Evolutionary conservation across 2,329 filamentous ascomycete genomes (phyloP), one percentile per base, ranked within the genome.

Genomic region (Neonectria ditissima): DNA sequence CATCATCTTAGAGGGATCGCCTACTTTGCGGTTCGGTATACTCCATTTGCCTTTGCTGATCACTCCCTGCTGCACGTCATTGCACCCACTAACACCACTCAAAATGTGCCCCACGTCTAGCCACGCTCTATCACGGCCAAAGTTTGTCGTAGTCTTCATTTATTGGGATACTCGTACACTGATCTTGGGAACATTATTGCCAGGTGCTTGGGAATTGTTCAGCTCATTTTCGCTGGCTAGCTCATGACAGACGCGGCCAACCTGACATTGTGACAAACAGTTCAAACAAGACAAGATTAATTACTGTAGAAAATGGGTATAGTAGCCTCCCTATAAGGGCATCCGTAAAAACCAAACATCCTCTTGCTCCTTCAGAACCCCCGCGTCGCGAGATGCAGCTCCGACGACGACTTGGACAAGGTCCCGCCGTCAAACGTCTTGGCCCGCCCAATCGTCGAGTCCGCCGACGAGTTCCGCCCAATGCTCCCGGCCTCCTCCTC

Each of bases 341-440:
- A 30, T 30, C 24, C 13, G 14, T 7, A 37, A 37, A 37, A 37
- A 14, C 7, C 5, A 44, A 59, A 24, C 22, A 18, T 11, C 20
- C 5, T 18, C 16, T 34, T 9, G 16, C 6, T 37, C 34, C 5
- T 26, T 44, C 59, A 74, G 56, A 66, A 73, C 2, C 71, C 71
- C 4, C 67, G 62, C 11, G 71, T 55, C 16, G 72, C 67, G 3
- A 74, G 47, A 56, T 74, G 69, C 2, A 74, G 37, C 55, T 74
- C 71, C 2, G 72, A 74, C 2, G 72, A 74, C 11, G 71, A 70
- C 63, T 73, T 74, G 18, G 71, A 73, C 43, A 71, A 16, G 9
- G 44, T 61, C 20, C 62, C 70, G 4, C 34, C 37, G 18, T 73
- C 71, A 20, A 66, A 53, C 0, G 53, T 39, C 34, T 66, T 72